phyloP scores from a whole-genome alignment of 345 rosid genomes.

The Theobroma cacao region DNA sequence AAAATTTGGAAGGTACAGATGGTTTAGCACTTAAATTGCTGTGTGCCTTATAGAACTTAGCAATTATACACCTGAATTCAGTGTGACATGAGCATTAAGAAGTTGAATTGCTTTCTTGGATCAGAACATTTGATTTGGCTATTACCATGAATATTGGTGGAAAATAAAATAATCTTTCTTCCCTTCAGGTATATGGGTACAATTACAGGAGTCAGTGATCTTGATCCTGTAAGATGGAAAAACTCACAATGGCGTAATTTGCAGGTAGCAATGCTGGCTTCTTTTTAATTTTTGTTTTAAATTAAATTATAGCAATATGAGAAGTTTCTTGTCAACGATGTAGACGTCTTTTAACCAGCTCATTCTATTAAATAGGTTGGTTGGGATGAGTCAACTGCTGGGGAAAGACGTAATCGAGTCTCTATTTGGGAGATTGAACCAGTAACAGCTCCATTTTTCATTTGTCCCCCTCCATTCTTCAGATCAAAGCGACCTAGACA shows the following conservation, averaged over 20 bases:
- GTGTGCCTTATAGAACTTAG: not conserved
- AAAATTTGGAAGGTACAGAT: not conserved
- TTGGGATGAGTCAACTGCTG: constrained; percentile 98
- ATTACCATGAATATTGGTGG: not conserved
- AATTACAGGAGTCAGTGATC: constrained; percentile 77
- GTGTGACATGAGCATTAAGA: not conserved
- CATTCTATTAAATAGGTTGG: constrained; percentile 61
- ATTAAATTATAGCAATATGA: not conserved
- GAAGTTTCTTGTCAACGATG: not conserved
- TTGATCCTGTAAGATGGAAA: constrained; percentile 92
- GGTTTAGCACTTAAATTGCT: not conserved
- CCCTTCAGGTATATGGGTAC: constrained; percentile 94
- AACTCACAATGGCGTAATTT: constrained; percentile 95
- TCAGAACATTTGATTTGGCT: not conserved
- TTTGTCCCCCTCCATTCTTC: constrained; percentile 89
- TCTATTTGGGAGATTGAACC: constrained; percentile 98
- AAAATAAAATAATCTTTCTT: not conserved
- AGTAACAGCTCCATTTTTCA: constrained; percentile 85
- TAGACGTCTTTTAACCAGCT: not conserved
- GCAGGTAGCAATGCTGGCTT: constrained; percentile 44
- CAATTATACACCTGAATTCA: not conserved
- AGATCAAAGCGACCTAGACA: constrained; percentile 79
- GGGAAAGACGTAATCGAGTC: constrained; percentile 76
- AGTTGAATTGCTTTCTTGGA: not conserved
- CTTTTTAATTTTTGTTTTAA: not conserved